Conservation (phyloP, 192 early-diverging fungal genomes). For the Spinellus fusiger region DNA sequence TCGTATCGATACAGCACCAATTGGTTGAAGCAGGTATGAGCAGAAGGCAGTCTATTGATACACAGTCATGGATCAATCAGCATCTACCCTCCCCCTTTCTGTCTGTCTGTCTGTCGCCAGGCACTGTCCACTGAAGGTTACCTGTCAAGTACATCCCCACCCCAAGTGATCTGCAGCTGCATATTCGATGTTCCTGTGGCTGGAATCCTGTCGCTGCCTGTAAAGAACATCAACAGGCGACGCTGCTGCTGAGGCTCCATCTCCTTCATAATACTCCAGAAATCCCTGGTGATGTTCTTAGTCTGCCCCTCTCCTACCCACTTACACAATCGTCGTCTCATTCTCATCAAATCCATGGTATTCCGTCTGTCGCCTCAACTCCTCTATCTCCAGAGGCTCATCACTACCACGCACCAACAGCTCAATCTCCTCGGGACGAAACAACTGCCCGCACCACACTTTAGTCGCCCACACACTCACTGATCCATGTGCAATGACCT, state of each 20-base stretch:
- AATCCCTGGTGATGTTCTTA: slow-evolving; percentile 30
- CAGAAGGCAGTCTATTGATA: slow-evolving; percentile 72
- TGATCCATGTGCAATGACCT: neutral
- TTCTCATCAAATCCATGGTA: slow-evolving; percentile 60
- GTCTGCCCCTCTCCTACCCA: neutral
- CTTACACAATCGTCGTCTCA: slow-evolving; percentile 37
- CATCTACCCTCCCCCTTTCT: neutral
- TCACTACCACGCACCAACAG: slow-evolving; percentile 81
- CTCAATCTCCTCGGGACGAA: slow-evolving; percentile 91
- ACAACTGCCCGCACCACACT: slow-evolving; percentile 37
- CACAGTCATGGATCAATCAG: neutral
- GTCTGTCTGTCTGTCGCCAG: neutral
- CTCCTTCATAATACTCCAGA: slow-evolving; percentile 76
- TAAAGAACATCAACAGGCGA: slow-evolving; percentile 81
- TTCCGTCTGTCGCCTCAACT: slow-evolving; percentile 43
- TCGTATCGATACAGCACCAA: slow-evolving; percentile 77
- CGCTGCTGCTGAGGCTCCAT: slow-evolving; percentile 63
- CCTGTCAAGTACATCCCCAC: slow-evolving; percentile 45
- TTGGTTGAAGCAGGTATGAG: slow-evolving; percentile 95
- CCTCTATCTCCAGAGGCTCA: slow-evolving; percentile 54
- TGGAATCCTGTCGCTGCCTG: slow-evolving; percentile 89
- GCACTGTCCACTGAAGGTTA: neutral
- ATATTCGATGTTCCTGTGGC: slow-evolving; percentile 67
- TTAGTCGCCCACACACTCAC: neutral
- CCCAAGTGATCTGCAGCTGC: slow-evolving; percentile 63